Evolutionary conservation across 2,329 filamentous ascomycete genomes (phyloP), one percentile per base, ranked within the genome.

Genomic region (Proliferodiscus dingleyae): DNA sequence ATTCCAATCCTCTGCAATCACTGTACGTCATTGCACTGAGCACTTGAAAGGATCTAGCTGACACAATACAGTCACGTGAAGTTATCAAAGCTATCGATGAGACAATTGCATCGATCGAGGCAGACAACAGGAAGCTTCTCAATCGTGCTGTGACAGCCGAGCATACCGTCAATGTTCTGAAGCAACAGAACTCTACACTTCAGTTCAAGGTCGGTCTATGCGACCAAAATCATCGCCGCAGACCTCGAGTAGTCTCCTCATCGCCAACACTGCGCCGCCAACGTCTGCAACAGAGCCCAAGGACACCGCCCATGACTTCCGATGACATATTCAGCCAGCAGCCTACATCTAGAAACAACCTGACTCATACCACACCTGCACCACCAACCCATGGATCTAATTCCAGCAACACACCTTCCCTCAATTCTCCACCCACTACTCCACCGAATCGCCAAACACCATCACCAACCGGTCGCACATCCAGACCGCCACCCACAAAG

Each of bases 101-200:
- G 37, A 55, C 49, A 5, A 57, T 61, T 11, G 54, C 55, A 15
- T 50, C 51, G n/a, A 56, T 61, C 22, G 57, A 61, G 43, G 47
- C 47, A n/a, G 50, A 52, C 8, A 61, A 58, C 26, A 44, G 51
- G 5, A 28, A 51, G 33, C 51, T 60, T 13, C 51, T 59, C 8
- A 41, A 43, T 3, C 45, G 57, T 13, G 58, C 53, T 4, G 19
- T 53, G 9, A 49, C 49, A n/a, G 59, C 59, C 2, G 59, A 62
- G 53, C 45, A 53, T 44, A 42, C 47, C 11, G 55, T 59, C 6
- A 56, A 56, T 33, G 15, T 37, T n/a, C 44, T 62, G 3, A 43
- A 41, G 29, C 48, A 55, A 23, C 47, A 55, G 19, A 60, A 61
- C 16, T 45, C 43, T 0, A 26, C 51, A 23, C 58, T 60, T n/a